A percentile compares a stretch with the other conserved stretches of the same genome.
These are phyloP conservation scores for Chenopodium suecicum DNA, from an alignment of 148 eudicot species.

Conservation along the genomic window DNA sequence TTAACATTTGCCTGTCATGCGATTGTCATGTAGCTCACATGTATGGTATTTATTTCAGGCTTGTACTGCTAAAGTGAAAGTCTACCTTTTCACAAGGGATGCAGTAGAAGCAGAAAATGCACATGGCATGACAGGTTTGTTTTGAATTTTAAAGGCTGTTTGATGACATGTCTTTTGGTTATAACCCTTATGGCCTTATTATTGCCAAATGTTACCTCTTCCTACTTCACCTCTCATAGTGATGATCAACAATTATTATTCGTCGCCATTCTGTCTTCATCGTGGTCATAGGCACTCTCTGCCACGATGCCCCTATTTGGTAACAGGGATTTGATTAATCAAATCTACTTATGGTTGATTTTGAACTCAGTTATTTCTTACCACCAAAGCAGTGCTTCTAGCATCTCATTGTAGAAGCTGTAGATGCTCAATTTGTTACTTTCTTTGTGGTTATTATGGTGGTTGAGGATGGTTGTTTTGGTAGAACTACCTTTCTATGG, in stretches of 20 bases:
- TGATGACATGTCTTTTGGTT: not conserved
- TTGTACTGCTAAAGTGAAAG: conserved; percentile 39
- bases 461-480: not conserved
- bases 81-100: conserved; percentile 41
- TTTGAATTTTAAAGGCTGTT: not conserved
- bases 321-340: not conserved
- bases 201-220: not conserved
- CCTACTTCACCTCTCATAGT: too few relatives aligned
- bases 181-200: too few relatives aligned
- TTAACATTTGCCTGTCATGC: conserved; percentile 1
- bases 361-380: not conserved
- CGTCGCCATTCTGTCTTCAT: not conserved
- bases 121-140: conserved; percentile 43
- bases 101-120: conserved; percentile 25
- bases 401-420: not conserved
- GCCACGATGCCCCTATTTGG: not conserved
- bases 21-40: not conserved
- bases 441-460: not conserved
- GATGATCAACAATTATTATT: too few relatives aligned
- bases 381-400: not conserved
- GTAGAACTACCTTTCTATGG: not conserved
- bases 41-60: conserved; percentile 37
- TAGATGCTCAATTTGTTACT: too few relatives aligned
- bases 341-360: too few relatives aligned
- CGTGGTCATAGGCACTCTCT: not conserved